Percentiles rank a stretch among this genome's conserved stretches.
Conservation (phyloP, 352 stramenopile genomes). For the Globisporangium sylvaticum region DNA sequence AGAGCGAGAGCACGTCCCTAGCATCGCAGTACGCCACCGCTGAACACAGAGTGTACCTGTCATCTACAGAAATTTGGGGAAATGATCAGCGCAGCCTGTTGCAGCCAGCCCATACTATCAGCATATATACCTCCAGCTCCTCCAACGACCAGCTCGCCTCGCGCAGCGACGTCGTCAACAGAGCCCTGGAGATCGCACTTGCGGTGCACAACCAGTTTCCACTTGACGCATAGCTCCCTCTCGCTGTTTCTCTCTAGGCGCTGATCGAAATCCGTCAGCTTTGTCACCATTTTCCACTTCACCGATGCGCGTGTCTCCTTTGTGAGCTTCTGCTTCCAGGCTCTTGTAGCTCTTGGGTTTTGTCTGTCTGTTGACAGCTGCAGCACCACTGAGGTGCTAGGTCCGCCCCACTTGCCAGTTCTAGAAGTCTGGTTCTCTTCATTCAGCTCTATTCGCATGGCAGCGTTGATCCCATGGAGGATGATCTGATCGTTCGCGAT, state of each 20-base stretch:
- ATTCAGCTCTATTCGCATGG: constrained; percentile 10
- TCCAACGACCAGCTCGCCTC: neutral
- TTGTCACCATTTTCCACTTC: constrained; percentile 19
- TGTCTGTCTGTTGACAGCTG: neutral
- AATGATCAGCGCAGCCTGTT: neutral
- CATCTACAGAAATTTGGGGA: neutral
- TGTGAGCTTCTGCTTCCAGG: constrained; percentile 21
- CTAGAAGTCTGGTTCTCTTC: neutral
- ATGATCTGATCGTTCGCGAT: constrained; percentile 14
- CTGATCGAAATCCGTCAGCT: neutral
- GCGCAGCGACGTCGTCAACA: constrained; percentile 14
- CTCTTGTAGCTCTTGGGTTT: neutral
- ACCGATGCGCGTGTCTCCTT: constrained; percentile 17
- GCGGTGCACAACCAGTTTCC: constrained; percentile 20
- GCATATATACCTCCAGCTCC: neutral
- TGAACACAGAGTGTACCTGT: constrained; percentile 14
- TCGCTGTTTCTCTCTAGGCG: neutral
- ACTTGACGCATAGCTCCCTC: neutral
- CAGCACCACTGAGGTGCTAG: constrained; percentile 14
- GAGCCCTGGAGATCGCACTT: constrained; percentile 17
- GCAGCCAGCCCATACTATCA: neutral
- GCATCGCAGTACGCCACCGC: constrained; percentile 21
- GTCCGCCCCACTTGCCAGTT: constrained; percentile 9
- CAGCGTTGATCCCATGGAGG: constrained; percentile 1
- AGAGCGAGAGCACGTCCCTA: constrained; percentile 18